Base-by-base conservation (phyloP, 345 rosid genomes). In the Eucalyptus erythrocorys region DNA sequence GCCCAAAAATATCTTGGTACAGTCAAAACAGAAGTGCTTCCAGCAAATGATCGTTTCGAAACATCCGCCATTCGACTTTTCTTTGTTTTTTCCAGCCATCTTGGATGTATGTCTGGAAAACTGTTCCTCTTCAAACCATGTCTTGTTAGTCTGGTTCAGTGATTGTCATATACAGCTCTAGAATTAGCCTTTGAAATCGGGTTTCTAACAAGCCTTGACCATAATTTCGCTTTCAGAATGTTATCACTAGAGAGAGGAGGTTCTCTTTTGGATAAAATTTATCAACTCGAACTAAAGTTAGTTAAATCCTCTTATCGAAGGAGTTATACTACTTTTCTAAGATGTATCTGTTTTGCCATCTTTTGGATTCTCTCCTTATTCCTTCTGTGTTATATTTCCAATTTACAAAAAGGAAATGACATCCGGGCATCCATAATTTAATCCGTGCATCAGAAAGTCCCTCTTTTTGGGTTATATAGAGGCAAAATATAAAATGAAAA, bases 1-100 rank as follows among this genome's bases (percentile, higher is more conserved):
- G 21, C 76, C 32, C 0, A 27, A 61, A 61, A 64, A n/a, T 4
- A 64, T 64, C 37, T 64, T 9, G 5, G 5, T n/a, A 0, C 0
- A 64, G 40, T n/a, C 76, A 64, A 64, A 64, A 64, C 76, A n/a
- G 76, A 64, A 61, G 21, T 15, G 37, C 40, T n/a, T 64, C 9
- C 34, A 4, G 76, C 21, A 64, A 64, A n/a, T n/a, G 37, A 64
- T 64, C 2, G 37, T 64, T n/a, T 64, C 21, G 1, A n/a, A 64
- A 64, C 40, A 7, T 64, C 10, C 9, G 40, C 40, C 14, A 64
- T 64, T 14, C 37, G 5, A 64, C 40, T 14, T 64, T n/a, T 64
- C 21, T 64, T 64, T n/a, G 3, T 14, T 14, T 64, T 64, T 64
- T 13, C 76, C 76, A 64, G 76, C 76, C 40, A 64, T n/a, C 37